Conservation (phyloP, 2,329 filamentous ascomycete species). For the Sordariomycetes sp. region DNA sequence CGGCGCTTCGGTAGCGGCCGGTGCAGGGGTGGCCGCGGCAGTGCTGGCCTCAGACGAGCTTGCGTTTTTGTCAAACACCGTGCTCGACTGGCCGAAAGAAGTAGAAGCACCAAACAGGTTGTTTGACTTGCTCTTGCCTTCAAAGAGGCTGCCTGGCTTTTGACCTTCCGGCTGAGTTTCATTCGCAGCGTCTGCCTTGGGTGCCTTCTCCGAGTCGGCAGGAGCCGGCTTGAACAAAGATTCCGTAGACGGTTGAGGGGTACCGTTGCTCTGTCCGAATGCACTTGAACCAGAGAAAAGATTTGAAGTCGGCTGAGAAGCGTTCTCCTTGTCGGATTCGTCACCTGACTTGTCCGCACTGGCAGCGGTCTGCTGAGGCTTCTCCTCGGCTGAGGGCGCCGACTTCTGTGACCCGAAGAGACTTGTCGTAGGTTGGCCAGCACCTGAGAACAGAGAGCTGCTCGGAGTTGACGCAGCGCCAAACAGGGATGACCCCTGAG, state of each 20-base stretch:
- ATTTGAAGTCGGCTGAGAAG: constrained; percentile 14
- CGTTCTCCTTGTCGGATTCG: constrained; percentile 32
- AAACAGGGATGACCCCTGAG: constrained; percentile 8
- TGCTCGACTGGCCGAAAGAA: constrained; percentile 6
- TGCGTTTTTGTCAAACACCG: constrained; percentile 20
- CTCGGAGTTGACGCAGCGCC: constrained; percentile 13
- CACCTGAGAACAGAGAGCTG: constrained; percentile 20
- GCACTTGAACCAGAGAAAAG: not conserved
- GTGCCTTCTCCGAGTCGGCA: not conserved
- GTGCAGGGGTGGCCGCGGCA: constrained; percentile 6
- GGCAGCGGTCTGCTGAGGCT: constrained; percentile 10
- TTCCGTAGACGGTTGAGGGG: not conserved
- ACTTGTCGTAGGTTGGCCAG: constrained; percentile 16
- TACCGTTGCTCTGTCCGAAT: not conserved
- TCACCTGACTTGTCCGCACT: constrained; percentile 17
- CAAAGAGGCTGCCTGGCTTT: constrained; percentile 10
- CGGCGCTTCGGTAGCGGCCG: constrained; percentile 5
- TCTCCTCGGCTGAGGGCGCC: constrained; percentile 13
- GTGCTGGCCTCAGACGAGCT: constrained; percentile 15
- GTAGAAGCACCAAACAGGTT: constrained; percentile 1
- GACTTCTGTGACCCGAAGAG: constrained; percentile 21
- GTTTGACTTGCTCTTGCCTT: constrained; percentile 12
- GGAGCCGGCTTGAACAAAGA: constrained; percentile 1
- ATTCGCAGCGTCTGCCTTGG: constrained; percentile 1
- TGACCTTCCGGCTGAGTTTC: not conserved